Conservation (phyloP, 78 protist genomes). For the Anaeramoeba ignava region DNA sequence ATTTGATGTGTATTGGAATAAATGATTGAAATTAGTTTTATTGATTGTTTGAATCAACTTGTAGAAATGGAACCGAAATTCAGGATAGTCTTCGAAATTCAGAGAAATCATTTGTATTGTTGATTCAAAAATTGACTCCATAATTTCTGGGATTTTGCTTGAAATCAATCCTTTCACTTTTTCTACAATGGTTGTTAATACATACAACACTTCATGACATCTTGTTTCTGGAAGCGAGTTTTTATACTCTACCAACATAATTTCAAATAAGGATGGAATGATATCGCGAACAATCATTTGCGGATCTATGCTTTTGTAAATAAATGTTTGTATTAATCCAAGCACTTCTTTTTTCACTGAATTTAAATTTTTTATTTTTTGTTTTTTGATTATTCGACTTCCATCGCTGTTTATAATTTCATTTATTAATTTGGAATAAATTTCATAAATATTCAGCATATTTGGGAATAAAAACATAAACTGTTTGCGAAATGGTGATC, state of each 20-base stretch:
- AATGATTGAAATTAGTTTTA: constrained; percentile 53
- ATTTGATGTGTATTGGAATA: constrained; percentile 13
- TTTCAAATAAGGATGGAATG: not conserved
- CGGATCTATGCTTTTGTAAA: not conserved
- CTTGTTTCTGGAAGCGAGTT: not conserved
- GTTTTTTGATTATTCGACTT: not conserved
- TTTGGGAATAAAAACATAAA: not conserved
- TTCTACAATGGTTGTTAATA: not conserved
- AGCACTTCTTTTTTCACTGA: constrained; percentile 67
- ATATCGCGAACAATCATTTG: not conserved
- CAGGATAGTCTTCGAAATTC: constrained; percentile 75
- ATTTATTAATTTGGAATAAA: not conserved
- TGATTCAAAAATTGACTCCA: constrained; percentile 61
- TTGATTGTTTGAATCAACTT: constrained; percentile 69
- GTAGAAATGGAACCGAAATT: constrained; percentile 72
- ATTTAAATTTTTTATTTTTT: constrained; percentile 45
- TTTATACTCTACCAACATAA: not conserved
- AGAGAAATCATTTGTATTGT: constrained; percentile 78
- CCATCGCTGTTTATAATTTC: too few relatives aligned
- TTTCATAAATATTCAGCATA: not conserved
- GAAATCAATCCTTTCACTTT: not conserved
- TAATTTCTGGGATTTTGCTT: constrained; percentile 38
- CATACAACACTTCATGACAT: not conserved
- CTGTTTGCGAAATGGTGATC: not conserved
- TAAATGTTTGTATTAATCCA: constrained; percentile 42